These are phyloP conservation scores for Penicillium sclerotigenum DNA, from an alignment of 2,329 filamentous ascomycete species.

Conservation along the genomic window DNA sequence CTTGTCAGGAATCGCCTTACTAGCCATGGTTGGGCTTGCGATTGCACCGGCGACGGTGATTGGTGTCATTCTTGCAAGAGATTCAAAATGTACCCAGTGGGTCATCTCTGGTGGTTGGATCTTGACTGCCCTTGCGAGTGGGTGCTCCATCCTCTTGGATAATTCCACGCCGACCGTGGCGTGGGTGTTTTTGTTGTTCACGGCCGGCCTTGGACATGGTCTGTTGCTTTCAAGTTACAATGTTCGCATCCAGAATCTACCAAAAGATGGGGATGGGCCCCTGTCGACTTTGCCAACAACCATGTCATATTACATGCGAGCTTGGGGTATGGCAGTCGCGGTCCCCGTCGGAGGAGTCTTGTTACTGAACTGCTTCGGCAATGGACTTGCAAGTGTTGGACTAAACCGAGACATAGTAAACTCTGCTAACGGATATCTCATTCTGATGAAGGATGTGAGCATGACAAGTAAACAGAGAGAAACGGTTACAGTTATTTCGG, in stretches of 20 bases:
- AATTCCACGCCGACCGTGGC: slow-evolving; percentile 31
- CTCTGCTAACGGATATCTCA: slow-evolving; percentile 12
- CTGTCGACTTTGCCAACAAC: slow-evolving; percentile 20
- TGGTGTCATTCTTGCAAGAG: slow-evolving; percentile 16
- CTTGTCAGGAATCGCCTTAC: slow-evolving; percentile 38
- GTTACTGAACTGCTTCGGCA: slow-evolving; percentile 42
- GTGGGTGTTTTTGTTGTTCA: slow-evolving; percentile 39
- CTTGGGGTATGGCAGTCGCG: slow-evolving; percentile 47
- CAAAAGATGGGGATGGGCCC: slow-evolving; percentile 40
- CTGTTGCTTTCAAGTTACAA: slow-evolving; percentile 43
- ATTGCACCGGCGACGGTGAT: slow-evolving; percentile 22
- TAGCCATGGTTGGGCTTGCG: slow-evolving; percentile 35
- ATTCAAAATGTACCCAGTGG: slow-evolving; percentile 32
- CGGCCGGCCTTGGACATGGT: slow-evolving; percentile 44
- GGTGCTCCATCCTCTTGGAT: slow-evolving; percentile 39
- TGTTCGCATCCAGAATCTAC: slow-evolving; percentile 40
- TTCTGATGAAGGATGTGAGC: slow-evolving; percentile 15
- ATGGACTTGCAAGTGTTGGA: slow-evolving; percentile 22
- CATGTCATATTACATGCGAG: slow-evolving; percentile 21
- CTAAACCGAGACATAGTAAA: slow-evolving; percentile 13
- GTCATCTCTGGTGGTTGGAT: slow-evolving; percentile 45
- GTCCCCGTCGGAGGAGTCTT: slow-evolving; percentile 41
- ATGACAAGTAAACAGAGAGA: slow-evolving; percentile 14
- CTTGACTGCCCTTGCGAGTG: slow-evolving; percentile 36
- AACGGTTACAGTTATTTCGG: slow-evolving; percentile 15